phyloP scores from a whole-genome alignment of 2,329 filamentous ascomycete species.

The Xylaria sp. region DNA sequence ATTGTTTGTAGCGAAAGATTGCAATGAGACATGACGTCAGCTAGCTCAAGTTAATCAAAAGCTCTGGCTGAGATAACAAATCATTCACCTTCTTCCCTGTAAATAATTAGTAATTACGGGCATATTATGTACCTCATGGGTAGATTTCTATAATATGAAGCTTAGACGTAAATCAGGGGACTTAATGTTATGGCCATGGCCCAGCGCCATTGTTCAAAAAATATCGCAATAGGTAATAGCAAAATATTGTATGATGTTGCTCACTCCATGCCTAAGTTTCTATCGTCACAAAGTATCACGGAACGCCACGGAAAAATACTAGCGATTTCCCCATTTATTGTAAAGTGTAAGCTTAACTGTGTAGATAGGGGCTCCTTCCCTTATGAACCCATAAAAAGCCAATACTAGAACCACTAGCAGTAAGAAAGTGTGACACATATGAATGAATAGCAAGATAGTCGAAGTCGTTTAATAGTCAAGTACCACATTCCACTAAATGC shows the following conservation, averaged over 20 bases:
- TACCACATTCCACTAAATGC: too few relatives aligned
- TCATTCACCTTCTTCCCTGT: neutral
- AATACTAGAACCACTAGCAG: too few relatives aligned
- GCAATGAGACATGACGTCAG: neutral
- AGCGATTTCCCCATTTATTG: too few relatives aligned
- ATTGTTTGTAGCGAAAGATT: neutral
- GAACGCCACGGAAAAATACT: too few relatives aligned
- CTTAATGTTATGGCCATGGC: too few relatives aligned
- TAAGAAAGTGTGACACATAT: too few relatives aligned
- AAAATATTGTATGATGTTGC: neutral
- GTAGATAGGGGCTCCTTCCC: too few relatives aligned
- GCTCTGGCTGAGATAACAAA: neutral
- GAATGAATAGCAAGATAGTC: neutral
- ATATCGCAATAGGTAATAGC: neutral
- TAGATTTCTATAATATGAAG: neutral
- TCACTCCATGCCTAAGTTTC: neutral
- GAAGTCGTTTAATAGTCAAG: neutral
- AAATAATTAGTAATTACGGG: neutral
- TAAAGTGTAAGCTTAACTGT: too few relatives aligned
- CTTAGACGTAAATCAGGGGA: neutral
- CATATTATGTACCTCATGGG: neutral
- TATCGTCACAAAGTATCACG: neutral
- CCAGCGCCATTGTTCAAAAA: too few relatives aligned
- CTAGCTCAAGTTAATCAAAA: neutral
- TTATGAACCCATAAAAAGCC: too few relatives aligned